These are phyloP conservation scores for Clonostachys solani DNA, from an alignment of 2,329 filamentous ascomycete genomes.

Conservation along the genomic window DNA sequence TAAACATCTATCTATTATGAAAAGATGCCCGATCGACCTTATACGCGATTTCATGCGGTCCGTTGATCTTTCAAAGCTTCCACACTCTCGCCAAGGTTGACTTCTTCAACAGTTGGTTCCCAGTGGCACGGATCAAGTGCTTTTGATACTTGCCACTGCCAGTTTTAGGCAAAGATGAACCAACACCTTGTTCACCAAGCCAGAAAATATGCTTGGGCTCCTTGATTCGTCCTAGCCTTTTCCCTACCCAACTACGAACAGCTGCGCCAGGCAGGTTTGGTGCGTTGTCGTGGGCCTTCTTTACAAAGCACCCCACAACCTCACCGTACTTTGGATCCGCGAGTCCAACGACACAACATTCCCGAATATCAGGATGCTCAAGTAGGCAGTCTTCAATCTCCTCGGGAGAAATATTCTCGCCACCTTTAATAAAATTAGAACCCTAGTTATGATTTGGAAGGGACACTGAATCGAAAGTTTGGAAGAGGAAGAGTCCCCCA, in stretches of 20 bases:
- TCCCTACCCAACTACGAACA: background rate
- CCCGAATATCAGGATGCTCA: conserved; percentile 58
- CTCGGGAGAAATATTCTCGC: conserved; percentile 83
- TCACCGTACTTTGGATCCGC: conserved; percentile 75
- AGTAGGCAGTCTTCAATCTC: conserved; percentile 80
- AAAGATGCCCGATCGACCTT: no score
- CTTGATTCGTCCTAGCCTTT: background rate
- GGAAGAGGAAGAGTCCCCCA: no score
- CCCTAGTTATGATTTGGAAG: no score
- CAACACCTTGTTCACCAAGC: background rate
- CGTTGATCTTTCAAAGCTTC: no score
- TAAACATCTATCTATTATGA: no score
- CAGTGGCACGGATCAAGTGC: background rate
- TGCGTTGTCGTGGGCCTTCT: background rate
- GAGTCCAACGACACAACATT: conserved; percentile 73
- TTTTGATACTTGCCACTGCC: background rate
- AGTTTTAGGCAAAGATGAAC: background rate
- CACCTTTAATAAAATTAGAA: conserved; percentile 46
- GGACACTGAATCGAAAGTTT: no score
- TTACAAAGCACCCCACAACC: conserved; percentile 66
- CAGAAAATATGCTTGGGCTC: background rate
- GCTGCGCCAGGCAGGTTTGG: background rate
- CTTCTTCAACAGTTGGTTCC: no score
- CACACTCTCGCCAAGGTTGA: no score
- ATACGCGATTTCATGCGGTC: no score